Base-by-base conservation (phyloP, 2,329 filamentous ascomycete species). In the Fusarium siculi region DNA sequence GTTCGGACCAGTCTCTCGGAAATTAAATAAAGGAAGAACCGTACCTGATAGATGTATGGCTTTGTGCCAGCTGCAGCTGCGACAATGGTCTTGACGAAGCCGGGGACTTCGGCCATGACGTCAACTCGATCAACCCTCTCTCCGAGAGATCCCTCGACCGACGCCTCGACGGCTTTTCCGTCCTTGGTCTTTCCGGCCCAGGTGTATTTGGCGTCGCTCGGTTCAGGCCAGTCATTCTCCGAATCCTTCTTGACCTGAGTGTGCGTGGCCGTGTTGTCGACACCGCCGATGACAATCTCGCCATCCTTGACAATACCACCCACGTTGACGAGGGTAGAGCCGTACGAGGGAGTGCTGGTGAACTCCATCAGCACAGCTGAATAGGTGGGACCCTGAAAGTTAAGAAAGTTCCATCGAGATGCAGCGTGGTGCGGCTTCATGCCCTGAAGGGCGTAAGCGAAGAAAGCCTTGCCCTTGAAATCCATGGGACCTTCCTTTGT, bases 381-480 rank as follows among this genome's bases (percentile, higher is more conserved):
- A 85, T 94, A 93, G 25, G 87, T 94, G 28, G 94, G 92, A 19
- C 93, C 92, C 81, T 98, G 95, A 86, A 97, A 97, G 84, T 95
- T 90, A 82, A 90, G 88, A 85, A 98, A 99, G 84, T 96, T 97
- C 96, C 96, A 99, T 72, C 89, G 91, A 36, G 93, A 91, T 70
- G 96, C 95, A 67, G 95, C 93, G 81, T 99, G 97, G 82, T 99
- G 96, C 44, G 96, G 96, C 88, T 99, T 99, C 96, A 98, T 98
- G 81, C 95, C 96, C 85, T 98, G 96, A 56, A 98, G 85, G 44
- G 94, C 95, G 82, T 96, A 93, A 74, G 92, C 87, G 84, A 95
- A 96, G 78, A 97, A 86, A 37, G 91, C 95, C 72, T 87, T 90
- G 64, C 96, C 96, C 79, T 90, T 92, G 81, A 97, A 91, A 81